These are phyloP conservation scores for Podosphaera xanthii DNA, from an alignment of 2,329 filamentous ascomycete species.

Conservation along the genomic window DNA sequence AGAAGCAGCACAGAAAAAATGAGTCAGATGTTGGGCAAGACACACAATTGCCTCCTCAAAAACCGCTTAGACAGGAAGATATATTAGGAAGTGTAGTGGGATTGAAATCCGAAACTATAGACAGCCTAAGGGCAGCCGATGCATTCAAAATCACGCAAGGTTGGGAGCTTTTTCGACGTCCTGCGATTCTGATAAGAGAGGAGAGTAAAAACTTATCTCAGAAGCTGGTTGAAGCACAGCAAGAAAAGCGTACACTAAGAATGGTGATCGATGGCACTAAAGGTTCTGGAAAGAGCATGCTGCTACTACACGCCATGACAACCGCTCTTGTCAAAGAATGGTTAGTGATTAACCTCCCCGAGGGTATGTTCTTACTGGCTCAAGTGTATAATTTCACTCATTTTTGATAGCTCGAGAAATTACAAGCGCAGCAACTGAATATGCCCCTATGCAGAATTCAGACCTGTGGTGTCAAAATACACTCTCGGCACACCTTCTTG, in stretches of 20 bases:
- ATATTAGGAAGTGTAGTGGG: conserved; percentile 42
- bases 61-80: background rate
- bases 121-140: conserved; percentile 61
- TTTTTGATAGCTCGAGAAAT: conserved; percentile 46
- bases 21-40: background rate
- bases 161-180: conserved; percentile 69
- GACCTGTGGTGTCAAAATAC: conserved; percentile 54
- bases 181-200: conserved; percentile 52
- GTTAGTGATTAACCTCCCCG: conserved; percentile 74
- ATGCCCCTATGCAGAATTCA: conserved; percentile 41
- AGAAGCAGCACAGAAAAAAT: background rate
- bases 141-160: conserved; percentile 80
- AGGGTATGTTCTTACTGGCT: conserved; percentile 34
- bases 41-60: background rate
- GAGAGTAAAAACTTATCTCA: conserved; percentile 55
- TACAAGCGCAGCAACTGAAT: conserved; percentile 59
- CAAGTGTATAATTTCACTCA: conserved; percentile 3
- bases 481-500: conserved; percentile 54
- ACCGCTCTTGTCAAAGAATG: conserved; percentile 65
- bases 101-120: conserved; percentile 46
- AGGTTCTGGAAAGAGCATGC: conserved; percentile 65
- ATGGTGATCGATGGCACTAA: conserved; percentile 51
- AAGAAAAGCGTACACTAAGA: conserved; percentile 31
- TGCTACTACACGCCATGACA: conserved; percentile 63
- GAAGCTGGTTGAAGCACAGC: conserved; percentile 33